Conservation (phyloP, 2,329 filamentous ascomycete species). For the Scedosporium aurantiacum region DNA sequence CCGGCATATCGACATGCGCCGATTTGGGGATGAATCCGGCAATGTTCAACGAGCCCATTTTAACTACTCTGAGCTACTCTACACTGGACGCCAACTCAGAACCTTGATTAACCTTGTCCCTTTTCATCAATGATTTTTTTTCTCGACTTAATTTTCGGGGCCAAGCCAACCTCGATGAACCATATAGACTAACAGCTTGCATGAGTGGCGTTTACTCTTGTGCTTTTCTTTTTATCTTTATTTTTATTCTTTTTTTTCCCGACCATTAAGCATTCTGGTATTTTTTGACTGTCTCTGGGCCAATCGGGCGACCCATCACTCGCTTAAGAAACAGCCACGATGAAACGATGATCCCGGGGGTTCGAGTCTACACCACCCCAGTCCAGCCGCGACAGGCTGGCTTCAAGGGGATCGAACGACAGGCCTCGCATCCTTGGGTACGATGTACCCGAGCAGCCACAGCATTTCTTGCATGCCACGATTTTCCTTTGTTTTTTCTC, state of each 20-base stretch:
- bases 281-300: background rate
- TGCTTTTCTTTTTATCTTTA: background rate
- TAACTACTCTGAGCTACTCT: background rate
- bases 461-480: no score
- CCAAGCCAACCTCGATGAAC: background rate
- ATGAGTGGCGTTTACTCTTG: background rate
- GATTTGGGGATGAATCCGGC: slow-evolving; percentile 37
- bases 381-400: no score
- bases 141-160: background rate
- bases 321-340: background rate
- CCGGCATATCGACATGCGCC: slow-evolving; percentile 43
- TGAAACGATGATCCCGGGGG: no score
- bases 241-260: background rate
- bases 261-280: background rate
- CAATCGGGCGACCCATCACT: background rate
- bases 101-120: background rate
- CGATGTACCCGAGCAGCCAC: no score
- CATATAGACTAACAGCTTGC: background rate
- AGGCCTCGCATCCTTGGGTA: no score
- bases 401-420: no score
- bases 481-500: no score
- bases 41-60: background rate
- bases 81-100: background rate
- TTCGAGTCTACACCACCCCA: no score
- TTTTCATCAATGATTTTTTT: background rate